phyloP scores from a whole-genome alignment of 192 early-diverging fungal species.

The Mortierella antarctica region DNA sequence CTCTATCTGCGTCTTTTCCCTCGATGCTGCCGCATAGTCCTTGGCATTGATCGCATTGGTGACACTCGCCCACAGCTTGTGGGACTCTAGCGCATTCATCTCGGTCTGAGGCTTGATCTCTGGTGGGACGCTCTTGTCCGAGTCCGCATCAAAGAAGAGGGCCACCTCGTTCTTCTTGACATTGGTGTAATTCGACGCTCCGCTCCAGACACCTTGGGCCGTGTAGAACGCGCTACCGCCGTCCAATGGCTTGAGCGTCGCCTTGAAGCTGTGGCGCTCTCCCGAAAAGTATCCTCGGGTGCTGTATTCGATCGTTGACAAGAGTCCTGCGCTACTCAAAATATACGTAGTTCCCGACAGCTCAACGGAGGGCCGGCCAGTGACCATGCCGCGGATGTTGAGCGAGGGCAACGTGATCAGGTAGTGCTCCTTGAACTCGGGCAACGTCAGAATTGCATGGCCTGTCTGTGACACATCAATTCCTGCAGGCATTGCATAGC shows the following conservation, averaged over 20 bases:
- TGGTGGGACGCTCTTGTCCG: constrained; percentile 60
- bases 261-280: constrained; percentile 83
- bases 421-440: constrained; percentile 71
- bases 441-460: constrained; percentile 73
- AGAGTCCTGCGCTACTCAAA: constrained; percentile 25
- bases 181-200: constrained; percentile 67
- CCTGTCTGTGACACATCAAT: constrained; percentile 79
- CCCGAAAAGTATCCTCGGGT: constrained; percentile 84
- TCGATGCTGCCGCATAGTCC: constrained; percentile 75
- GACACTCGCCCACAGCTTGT: constrained; percentile 76
- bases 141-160: constrained; percentile 69
- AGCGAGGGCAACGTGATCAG: constrained; percentile 79
- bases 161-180: constrained; percentile 58
- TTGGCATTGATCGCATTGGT: constrained; percentile 72
- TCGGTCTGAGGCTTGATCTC: constrained; percentile 69
- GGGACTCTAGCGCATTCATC: constrained; percentile 73
- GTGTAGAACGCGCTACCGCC: constrained; percentile 46
- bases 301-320: constrained; percentile 75
- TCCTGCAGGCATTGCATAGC: constrained; percentile 79
- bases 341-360: constrained; percentile 50
- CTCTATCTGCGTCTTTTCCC: constrained; percentile 77
- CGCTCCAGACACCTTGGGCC: constrained; percentile 75
- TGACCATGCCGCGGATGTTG: constrained; percentile 79
- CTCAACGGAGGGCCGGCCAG: constrained; percentile 55
- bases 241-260: constrained; percentile 48